Evolutionary conservation across 2,329 filamentous ascomycete species (phyloP).

Genomic region (Alternaria arborescens): DNA sequence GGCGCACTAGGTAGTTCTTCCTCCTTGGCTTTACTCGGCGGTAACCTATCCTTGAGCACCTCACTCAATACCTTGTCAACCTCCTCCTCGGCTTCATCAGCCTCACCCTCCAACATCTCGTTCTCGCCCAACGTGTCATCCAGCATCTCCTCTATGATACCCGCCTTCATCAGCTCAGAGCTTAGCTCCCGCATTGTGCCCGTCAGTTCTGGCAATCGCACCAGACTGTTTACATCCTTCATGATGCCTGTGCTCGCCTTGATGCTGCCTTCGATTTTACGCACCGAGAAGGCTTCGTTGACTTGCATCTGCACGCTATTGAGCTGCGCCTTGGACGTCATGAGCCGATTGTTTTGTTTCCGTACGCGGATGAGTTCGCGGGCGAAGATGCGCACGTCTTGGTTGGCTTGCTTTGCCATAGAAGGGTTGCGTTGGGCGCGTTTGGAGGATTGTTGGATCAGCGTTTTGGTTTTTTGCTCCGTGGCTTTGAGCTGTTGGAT

Average conservation of each 20-base stretch:
- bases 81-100: slow-evolving; percentile 76
- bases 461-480: slow-evolving; percentile 76
- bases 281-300: slow-evolving; percentile 92
- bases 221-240: slow-evolving; percentile 91
- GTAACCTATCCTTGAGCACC: slow-evolving; percentile 83
- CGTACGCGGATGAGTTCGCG: slow-evolving; percentile 85
- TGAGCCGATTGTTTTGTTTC: slow-evolving; percentile 75
- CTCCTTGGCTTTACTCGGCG: slow-evolving; percentile 67
- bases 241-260: slow-evolving; percentile 88
- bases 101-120: slow-evolving; percentile 73
- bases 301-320: slow-evolving; percentile 97
- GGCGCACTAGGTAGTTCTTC: slow-evolving; percentile 62
- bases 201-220: slow-evolving; percentile 84
- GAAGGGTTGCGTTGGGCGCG: slow-evolving; percentile 82
- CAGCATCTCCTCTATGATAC: slow-evolving; percentile 98
- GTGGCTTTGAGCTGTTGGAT: slow-evolving; percentile 79
- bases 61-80: slow-evolving; percentile 94
- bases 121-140: slow-evolving; percentile 79
- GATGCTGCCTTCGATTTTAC: slow-evolving; percentile 95
- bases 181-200: slow-evolving; percentile 89
- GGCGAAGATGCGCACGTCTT: slow-evolving; percentile 88
- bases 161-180: slow-evolving; percentile 89
- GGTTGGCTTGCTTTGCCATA: slow-evolving; percentile 78
- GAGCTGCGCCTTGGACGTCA: slow-evolving; percentile 90
- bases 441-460: slow-evolving; percentile 83